phyloP scores from a whole-genome alignment of 2,329 filamentous ascomycete genomes.

The Aspergillus glaucus region DNA sequence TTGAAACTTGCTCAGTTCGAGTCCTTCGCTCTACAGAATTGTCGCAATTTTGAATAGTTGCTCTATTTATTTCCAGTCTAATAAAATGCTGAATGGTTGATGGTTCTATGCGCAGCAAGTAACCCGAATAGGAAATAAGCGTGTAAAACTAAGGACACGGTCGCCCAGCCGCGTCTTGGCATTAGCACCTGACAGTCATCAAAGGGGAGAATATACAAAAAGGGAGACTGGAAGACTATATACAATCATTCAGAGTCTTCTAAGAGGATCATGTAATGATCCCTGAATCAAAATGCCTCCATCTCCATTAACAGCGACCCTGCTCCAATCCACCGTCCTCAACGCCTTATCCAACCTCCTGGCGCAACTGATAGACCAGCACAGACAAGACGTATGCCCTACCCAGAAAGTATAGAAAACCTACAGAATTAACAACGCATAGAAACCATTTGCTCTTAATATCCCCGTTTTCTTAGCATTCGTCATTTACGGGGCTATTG shows the following conservation, averaged over 20 bases:
- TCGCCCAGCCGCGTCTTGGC: slow-evolving; percentile 1
- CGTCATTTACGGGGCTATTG: slow-evolving; percentile 64
- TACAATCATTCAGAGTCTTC: background rate
- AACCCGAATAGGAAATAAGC: background rate
- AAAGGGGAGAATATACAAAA: background rate
- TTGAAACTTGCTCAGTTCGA: no score
- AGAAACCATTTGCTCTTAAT: slow-evolving; percentile 60
- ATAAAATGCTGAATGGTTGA: no score
- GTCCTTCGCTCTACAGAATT: no score
- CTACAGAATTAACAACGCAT: background rate
- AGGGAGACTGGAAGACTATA: background rate
- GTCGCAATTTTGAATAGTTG: no score
- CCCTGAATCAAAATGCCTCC: background rate
- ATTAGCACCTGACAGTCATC: background rate
- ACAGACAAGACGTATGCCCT: slow-evolving; percentile 25
- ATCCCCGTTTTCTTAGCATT: slow-evolving; percentile 68
- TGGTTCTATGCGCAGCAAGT: background rate
- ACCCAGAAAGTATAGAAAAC: slow-evolving; percentile 1
- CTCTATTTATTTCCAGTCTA: no score
- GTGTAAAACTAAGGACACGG: background rate
- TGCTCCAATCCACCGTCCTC: slow-evolving; percentile 32
- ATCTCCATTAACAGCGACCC: slow-evolving; percentile 28
- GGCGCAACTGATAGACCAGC: slow-evolving; percentile 34
- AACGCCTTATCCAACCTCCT: slow-evolving; percentile 34
- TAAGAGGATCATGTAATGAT: background rate